These are phyloP conservation scores for Aspergillus avenaceus DNA, from an alignment of 495 filamentous ascomycete genomes.

Conservation along the genomic window DNA sequence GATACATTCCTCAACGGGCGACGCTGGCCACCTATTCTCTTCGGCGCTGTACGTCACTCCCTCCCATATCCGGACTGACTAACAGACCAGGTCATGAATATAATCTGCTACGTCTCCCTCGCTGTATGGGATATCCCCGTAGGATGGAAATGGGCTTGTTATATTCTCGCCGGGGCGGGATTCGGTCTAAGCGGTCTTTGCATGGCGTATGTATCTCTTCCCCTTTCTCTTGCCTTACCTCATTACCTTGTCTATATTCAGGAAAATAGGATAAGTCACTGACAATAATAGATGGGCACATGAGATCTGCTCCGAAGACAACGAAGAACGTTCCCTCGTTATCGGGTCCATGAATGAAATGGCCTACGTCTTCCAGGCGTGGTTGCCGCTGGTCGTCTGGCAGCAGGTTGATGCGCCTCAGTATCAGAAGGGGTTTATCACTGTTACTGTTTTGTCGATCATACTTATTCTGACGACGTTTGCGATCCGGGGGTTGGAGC, in stretches of 20 bases:
- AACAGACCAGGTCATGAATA: conserved; percentile 27
- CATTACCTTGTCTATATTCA: background rate
- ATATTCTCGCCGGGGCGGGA: conserved; percentile 32
- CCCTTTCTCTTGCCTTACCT: background rate
- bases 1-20: conserved; percentile 51
- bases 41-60: conserved; percentile 37
- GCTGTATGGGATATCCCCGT: conserved; percentile 44
- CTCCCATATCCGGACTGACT: conserved; percentile 4
- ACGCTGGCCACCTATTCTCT: conserved; percentile 53
- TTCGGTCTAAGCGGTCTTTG: conserved; percentile 38
- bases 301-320: conserved; percentile 46
- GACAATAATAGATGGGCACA: conserved; percentile 45
- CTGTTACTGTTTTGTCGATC: conserved; percentile 29
- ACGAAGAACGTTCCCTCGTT: conserved; percentile 48
- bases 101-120: conserved; percentile 34
- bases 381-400: conserved; percentile 48
- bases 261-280: too few relatives aligned
- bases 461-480: conserved; percentile 28
- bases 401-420: conserved; percentile 47
- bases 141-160: conserved; percentile 43
- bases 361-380: conserved; percentile 46
- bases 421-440: conserved; percentile 47
- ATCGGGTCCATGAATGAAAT: conserved; percentile 48
- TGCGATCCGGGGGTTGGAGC: conserved; percentile 30
- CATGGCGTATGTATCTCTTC: conserved; percentile 31